Conservation (phyloP, 441 rosid species). For the Daphne laureola region DNA sequence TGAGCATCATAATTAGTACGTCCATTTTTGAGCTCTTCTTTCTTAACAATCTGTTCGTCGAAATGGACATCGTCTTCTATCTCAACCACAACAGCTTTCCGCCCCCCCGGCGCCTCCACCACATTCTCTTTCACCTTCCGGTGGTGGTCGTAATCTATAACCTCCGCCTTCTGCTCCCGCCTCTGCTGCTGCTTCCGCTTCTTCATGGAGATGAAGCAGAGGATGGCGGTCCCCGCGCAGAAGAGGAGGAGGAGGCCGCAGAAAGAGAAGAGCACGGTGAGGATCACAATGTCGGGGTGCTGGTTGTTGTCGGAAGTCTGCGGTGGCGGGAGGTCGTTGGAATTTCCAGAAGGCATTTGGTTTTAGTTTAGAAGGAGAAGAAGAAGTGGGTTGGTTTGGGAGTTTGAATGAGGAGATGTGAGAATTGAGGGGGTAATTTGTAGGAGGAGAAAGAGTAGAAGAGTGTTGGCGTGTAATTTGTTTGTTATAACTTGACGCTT, state of each 20-base stretch:
- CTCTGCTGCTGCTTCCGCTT: constrained; percentile 55
- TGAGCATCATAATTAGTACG: too few relatives aligned
- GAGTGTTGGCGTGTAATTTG: constrained; percentile 13
- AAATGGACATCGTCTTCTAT: constrained; percentile 64
- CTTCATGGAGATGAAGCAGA: constrained; percentile 54
- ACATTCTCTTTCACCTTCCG: constrained; percentile 52
- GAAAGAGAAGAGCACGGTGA: constrained; percentile 57
- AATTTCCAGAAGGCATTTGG: constrained; percentile 27
- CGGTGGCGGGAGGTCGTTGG: constrained; percentile 35
- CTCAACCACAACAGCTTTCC: constrained; percentile 28
- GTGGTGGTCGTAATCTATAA: constrained; percentile 50
- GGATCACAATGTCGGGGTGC: constrained; percentile 44
- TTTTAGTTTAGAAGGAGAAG: constrained; percentile 7
- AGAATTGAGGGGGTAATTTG: constrained; percentile 2
- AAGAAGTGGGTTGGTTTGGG: constrained; percentile 5
- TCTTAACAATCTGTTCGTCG: constrained; percentile 33
- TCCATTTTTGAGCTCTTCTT: constrained; percentile 17
- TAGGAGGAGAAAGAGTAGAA: not conserved
- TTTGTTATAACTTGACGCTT: constrained; percentile 35
- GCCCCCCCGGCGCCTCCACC: constrained; percentile 53
- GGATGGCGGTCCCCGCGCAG: constrained; percentile 54
- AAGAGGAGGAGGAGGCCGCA: constrained; percentile 64
- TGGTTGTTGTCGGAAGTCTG: constrained; percentile 30
- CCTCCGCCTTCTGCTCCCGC: constrained; percentile 28
- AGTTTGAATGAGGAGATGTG: constrained; percentile 10